phyloP scores from a whole-genome alignment of 345 rosid species.

The Eucalyptus curtisii region DNA sequence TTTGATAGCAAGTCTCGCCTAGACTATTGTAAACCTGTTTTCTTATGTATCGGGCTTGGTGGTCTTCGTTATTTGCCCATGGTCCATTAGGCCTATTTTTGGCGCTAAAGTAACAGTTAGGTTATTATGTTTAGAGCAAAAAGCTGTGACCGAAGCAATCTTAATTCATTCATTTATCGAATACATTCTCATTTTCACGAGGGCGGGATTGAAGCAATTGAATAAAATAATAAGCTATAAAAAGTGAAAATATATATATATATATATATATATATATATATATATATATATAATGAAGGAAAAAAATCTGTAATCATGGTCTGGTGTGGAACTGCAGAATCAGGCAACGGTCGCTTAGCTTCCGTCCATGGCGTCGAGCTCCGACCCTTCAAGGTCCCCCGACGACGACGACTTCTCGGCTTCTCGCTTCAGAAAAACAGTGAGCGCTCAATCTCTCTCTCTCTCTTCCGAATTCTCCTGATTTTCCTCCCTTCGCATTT shows the following conservation, averaged over 20 bases:
- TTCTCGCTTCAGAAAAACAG: background rate
- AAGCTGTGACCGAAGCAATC: background rate
- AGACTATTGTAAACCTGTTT: too few relatives aligned
- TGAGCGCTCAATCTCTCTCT: background rate
- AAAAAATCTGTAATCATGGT: background rate
- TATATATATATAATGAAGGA: too few relatives aligned
- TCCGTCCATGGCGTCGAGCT: background rate
- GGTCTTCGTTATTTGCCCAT: too few relatives aligned
- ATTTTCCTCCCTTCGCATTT: background rate
- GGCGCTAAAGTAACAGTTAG: background rate
- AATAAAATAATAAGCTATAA: background rate
- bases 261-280: too few relatives aligned
- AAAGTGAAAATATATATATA: too few relatives aligned
- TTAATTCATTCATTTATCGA: too few relatives aligned
- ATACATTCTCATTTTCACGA: fast-evolving
- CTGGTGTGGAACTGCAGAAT: background rate
- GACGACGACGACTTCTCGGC: background rate
- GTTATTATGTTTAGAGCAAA: background rate
- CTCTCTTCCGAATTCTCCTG: background rate
- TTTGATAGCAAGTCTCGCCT: too few relatives aligned
- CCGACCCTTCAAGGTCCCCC: background rate
- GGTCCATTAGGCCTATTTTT: too few relatives aligned
- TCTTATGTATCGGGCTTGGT: too few relatives aligned
- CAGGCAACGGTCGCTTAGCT: background rate
- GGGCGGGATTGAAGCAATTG: fast-evolving